phyloP scores from a whole-genome alignment of 176 grass and related monocot genomes.

The Musa schizocarpa region DNA sequence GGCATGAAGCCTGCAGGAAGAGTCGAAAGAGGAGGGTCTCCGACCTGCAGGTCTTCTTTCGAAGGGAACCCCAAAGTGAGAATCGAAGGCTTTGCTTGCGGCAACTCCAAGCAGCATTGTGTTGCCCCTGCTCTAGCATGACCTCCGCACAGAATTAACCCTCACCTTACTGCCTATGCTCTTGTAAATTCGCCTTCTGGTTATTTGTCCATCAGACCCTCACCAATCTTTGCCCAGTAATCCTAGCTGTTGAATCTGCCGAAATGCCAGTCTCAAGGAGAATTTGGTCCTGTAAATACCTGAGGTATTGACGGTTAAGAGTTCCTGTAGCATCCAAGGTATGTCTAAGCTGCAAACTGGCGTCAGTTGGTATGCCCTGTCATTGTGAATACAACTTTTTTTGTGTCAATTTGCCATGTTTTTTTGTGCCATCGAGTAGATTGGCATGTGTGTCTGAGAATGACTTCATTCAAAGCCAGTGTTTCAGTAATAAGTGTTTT shows the following conservation, averaged over 20 bases:
- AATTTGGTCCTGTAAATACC: conserved; percentile 55
- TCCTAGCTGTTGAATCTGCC: conserved; percentile 49
- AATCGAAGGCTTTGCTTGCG: conserved; percentile 74
- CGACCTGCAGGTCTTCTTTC: conserved; percentile 44
- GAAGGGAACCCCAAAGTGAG: conserved; percentile 66
- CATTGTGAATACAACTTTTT: not conserved
- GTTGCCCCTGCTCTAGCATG: conserved; percentile 55
- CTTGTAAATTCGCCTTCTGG: not conserved
- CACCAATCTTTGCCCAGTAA: conserved; percentile 12
- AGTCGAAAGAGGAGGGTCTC: conserved; percentile 45
- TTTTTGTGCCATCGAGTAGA: no score
- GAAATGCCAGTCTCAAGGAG: conserved; percentile 21
- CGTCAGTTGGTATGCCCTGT: not conserved
- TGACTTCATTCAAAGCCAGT: no score
- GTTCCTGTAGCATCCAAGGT: not conserved
- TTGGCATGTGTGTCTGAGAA: no score
- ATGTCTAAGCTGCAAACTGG: not conserved
- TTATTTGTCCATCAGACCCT: not conserved
- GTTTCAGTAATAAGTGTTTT: no score
- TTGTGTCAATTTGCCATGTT: not conserved
- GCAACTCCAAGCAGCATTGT: conserved; percentile 48
- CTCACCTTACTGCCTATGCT: conserved; percentile 21
- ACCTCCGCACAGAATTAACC: conserved; percentile 22
- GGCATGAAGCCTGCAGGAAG: conserved; percentile 37
- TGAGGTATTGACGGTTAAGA: conserved; percentile 36